Evolutionary conservation across 495 filamentous ascomycete species (phyloP).

Genomic region (Xeromyces bisporus): DNA sequence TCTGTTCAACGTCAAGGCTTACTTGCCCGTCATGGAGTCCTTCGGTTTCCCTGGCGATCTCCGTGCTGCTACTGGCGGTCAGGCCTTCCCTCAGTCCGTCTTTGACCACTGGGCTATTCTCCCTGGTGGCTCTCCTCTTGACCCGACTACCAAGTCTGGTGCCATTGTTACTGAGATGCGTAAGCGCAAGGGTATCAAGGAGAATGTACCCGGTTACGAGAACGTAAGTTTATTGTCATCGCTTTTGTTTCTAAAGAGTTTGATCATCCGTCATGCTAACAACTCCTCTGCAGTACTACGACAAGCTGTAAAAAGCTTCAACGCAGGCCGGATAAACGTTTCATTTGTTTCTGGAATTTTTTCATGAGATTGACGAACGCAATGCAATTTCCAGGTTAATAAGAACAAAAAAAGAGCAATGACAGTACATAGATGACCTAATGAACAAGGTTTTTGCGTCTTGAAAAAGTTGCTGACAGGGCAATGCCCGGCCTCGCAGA

Average conservation of each 20-base stretch:
- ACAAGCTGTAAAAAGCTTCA: slow-evolving; percentile 72
- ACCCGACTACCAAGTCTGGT: slow-evolving; percentile 71
- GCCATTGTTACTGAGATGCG: slow-evolving; percentile 74
- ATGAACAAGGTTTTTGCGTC: not conserved
- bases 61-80: slow-evolving; percentile 77
- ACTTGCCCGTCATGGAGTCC: slow-evolving; percentile 98
- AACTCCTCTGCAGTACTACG: slow-evolving; percentile 61
- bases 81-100: slow-evolving; percentile 96
- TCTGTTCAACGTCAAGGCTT: slow-evolving; percentile 99
- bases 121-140: slow-evolving; percentile 84
- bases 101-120: slow-evolving; percentile 98
- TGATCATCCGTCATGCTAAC: slow-evolving; percentile 45
- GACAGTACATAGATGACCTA: slow-evolving; percentile 1
- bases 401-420: slow-evolving; percentile 20
- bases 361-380: slow-evolving; percentile 35
- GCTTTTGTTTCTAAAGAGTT: too few relatives aligned
- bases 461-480: not conserved
- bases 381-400: slow-evolving; percentile 30
- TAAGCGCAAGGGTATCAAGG: slow-evolving; percentile 99
- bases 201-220: slow-evolving; percentile 69
- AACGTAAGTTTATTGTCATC: slow-evolving; percentile 92
- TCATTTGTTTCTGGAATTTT: slow-evolving; percentile 23
- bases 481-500: not conserved
- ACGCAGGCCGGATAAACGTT: slow-evolving; percentile 17
- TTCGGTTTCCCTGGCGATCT: slow-evolving; percentile 99